Evolutionary conservation across 345 rosid genomes (phyloP).

Genomic region (Laguncularia racemosa): DNA sequence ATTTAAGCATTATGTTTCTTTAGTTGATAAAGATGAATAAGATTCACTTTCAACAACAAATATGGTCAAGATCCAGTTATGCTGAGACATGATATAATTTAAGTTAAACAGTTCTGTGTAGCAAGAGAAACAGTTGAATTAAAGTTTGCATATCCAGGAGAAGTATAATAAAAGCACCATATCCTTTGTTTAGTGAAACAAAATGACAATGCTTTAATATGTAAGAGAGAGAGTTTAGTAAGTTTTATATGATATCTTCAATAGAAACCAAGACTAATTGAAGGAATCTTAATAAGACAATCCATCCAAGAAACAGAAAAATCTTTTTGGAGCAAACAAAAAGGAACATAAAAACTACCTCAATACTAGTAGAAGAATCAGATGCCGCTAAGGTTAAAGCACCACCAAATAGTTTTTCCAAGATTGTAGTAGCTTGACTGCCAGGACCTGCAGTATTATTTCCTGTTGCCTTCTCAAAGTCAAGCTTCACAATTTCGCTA

Average conservation of each 20-base stretch:
- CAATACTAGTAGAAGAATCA: slow-evolving; percentile 18
- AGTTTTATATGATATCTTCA: not conserved
- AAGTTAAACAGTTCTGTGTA: too few relatives aligned
- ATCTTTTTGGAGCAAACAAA: not conserved
- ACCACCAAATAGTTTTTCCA: slow-evolving; percentile 69
- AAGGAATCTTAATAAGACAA: not conserved
- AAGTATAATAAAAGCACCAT: too few relatives aligned
- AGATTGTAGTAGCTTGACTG: slow-evolving; percentile 48
- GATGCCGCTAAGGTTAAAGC: slow-evolving; percentile 40
- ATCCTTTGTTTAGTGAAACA: not conserved
- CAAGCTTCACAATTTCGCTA: slow-evolving; percentile 30
- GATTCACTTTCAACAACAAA: not conserved
- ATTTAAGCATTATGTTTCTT: too few relatives aligned
- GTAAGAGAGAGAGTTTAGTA: not conserved
- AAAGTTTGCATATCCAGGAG: too few relatives aligned
- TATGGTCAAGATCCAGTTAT: not conserved
- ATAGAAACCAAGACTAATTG: too few relatives aligned
- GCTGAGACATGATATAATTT: too few relatives aligned
- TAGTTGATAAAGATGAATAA: not conserved
- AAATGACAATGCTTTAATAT: not conserved
- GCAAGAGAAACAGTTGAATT: too few relatives aligned
- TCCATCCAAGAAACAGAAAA: not conserved
- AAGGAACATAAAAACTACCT: slow-evolving; percentile 8
- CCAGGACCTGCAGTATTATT: slow-evolving; percentile 32
- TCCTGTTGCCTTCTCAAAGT: slow-evolving; percentile 23